Base-by-base conservation (phyloP, 768 basidiomycete species). In the Tricholomella constricta region DNA sequence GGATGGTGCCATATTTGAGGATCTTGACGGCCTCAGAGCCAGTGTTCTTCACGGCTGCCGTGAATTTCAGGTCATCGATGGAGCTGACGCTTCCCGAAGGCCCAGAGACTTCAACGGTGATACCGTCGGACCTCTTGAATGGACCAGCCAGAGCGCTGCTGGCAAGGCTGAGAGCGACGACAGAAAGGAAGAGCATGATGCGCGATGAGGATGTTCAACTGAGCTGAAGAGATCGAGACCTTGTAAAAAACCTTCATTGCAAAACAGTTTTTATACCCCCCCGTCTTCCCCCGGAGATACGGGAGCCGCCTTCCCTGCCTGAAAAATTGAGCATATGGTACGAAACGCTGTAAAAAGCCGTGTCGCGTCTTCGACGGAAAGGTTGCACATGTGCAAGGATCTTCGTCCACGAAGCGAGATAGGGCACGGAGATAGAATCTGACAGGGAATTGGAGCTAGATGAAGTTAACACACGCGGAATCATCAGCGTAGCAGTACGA, bases 1-100 rank as follows among this genome's bases (percentile, higher is more conserved):
- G 69, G 51, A 79, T 71, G 15, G 78, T 78, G 15, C 67, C 74
- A 56, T 74, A 77, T 59, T 74, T 77, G 65, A 79, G 70, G 45
- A 78, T 59, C 63, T 72, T 77, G 57, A 77, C 65, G 40, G 63
- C 61, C 50, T 74, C 69, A 26, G 69, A 54, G 22, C 75, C 75
- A 27, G 59, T 68, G 63, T 79, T 78, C 26, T 64, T 77, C 15
- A 79, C 68, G 7, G 72, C 58, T 3, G 77, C 76, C 20, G 69
- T 71, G 59, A 78, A 66, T 54, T 70, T 69, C 59, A 78, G 66
- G 46, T 73, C 72, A 10, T 69, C 64, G 55, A 77, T 55, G 5
- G 78, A 76, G 46, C 45, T 60, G 43, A 77, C 69, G 42, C 53
- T 62, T 49, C 59, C 38, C 25, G 69, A 40, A 2, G 71, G 59